Evolutionary conservation across 1,139 yeast species (phyloP).

Genomic region (Scheffersomyces cryptocercus): DNA sequence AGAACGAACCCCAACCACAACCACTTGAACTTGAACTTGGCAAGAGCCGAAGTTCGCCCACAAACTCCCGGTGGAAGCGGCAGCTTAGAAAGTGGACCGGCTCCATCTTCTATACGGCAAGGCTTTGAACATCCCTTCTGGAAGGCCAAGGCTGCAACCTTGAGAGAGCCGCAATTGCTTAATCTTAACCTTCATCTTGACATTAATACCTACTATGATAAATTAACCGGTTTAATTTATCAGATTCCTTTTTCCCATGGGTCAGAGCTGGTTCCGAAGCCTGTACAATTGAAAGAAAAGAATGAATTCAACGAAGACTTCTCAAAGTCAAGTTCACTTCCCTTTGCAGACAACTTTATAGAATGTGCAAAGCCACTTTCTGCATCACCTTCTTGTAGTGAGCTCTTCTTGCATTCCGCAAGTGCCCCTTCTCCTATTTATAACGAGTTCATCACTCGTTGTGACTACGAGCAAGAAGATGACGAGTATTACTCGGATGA

Average conservation of each 20-base stretch:
- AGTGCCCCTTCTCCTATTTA: background rate
- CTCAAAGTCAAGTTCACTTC: background rate
- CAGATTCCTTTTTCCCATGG: background rate
- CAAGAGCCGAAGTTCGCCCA: too few species aligned
- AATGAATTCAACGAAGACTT: background rate
- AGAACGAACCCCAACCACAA: background rate
- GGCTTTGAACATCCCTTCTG: too few species aligned
- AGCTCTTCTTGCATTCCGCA: background rate
- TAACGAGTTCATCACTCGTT: background rate
- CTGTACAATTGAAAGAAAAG: background rate
- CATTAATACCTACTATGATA: constrained; percentile 10
- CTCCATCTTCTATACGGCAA: background rate
- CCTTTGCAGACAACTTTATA: background rate
- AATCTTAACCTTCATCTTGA: constrained; percentile 5
- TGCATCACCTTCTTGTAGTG: background rate
- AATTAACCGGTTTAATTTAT: constrained; percentile 3
- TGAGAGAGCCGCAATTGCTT: background rate
- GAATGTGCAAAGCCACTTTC: constrained; percentile 1
- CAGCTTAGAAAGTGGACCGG: too few species aligned
- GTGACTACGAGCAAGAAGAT: background rate
- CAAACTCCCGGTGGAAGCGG: too few species aligned
- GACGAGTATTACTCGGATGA: constrained; percentile 3
- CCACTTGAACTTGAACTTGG: too few species aligned
- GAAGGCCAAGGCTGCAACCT: background rate
- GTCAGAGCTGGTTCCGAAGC: background rate